Conservation (phyloP, 1,284 basidiomycete species). For the Ceraceosorus guamensis region DNA sequence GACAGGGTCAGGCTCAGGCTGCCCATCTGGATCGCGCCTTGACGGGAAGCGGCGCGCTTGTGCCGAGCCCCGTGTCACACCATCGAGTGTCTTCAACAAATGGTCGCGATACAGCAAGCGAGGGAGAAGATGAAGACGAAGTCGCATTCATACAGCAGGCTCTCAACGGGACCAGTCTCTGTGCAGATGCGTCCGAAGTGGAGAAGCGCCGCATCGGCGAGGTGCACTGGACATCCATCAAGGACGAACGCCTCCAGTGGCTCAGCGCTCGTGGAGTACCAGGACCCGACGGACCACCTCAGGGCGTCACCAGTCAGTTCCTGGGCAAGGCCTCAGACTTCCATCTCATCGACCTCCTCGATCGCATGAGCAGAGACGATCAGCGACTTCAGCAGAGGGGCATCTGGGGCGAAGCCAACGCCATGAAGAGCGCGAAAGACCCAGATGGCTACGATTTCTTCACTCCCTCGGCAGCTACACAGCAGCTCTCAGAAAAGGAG, state of each 20-base stretch:
- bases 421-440: conserved; percentile 7
- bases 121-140: conserved; percentile 21
- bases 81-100: too few species aligned
- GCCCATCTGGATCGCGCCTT: background rate
- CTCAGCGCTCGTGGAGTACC: background rate
- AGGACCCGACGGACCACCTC: background rate
- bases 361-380: conserved; percentile 17
- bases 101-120: conserved; percentile 1
- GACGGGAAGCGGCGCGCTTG: background rate
- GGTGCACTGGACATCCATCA: background rate
- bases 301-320: conserved; percentile 16
- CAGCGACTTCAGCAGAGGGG: too few species aligned
- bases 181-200: background rate
- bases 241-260: background rate
- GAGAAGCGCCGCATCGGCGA: too few species aligned
- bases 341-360: conserved; percentile 27
- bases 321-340: conserved; percentile 34
- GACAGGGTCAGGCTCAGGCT: background rate
- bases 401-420: background rate
- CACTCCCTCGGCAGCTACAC: too few species aligned
- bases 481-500: background rate
- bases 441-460: too few species aligned
- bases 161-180: background rate
- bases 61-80: too few species aligned
- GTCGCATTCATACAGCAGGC: conserved; percentile 17